phyloP scores from a whole-genome alignment of 2,329 filamentous ascomycete genomes.

The Pseudogymnoascus sp. region DNA sequence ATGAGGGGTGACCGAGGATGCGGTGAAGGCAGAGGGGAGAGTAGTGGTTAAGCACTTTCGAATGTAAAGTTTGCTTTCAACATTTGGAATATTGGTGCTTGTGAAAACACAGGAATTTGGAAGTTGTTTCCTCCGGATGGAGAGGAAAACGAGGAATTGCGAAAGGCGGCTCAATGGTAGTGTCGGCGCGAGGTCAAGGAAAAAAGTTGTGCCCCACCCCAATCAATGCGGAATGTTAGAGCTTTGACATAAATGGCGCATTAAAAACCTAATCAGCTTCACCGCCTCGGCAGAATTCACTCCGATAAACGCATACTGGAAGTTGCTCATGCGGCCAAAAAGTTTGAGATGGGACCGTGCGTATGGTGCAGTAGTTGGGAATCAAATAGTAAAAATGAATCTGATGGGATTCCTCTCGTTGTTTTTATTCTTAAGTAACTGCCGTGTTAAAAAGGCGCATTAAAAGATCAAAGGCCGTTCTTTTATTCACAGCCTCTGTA shows the following conservation, averaged over 20 bases:
- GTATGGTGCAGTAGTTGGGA: background rate
- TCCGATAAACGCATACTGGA: constrained; percentile 1
- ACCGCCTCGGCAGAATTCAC: constrained; percentile 4
- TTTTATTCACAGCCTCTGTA: background rate
- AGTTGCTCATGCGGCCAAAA: constrained; percentile 2
- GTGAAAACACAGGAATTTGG: constrained; percentile 1
- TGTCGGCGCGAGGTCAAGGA: constrained; percentile 7
- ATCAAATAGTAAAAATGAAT: background rate
- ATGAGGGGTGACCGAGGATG: constrained; percentile 1
- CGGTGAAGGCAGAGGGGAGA: constrained; percentile 4
- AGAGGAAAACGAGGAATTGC: constrained; percentile 8
- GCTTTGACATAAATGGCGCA: constrained; percentile 9
- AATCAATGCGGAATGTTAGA: constrained; percentile 6
- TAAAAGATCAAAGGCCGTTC: background rate
- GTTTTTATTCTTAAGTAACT: background rate
- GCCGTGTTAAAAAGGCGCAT: background rate
- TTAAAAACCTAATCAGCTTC: constrained; percentile 7
- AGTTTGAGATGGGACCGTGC: background rate
- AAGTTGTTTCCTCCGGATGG: background rate
- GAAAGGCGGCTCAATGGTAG: constrained; percentile 8
- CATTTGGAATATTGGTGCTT: constrained; percentile 10
- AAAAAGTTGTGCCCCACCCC: constrained; percentile 8
- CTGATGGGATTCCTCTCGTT: background rate
- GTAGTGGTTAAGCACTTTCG: constrained; percentile 11
- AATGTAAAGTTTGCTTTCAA: constrained; percentile 9